Evolutionary conservation across 441 rosid genomes (phyloP).

Genomic region (Pelargonium australe): DNA sequence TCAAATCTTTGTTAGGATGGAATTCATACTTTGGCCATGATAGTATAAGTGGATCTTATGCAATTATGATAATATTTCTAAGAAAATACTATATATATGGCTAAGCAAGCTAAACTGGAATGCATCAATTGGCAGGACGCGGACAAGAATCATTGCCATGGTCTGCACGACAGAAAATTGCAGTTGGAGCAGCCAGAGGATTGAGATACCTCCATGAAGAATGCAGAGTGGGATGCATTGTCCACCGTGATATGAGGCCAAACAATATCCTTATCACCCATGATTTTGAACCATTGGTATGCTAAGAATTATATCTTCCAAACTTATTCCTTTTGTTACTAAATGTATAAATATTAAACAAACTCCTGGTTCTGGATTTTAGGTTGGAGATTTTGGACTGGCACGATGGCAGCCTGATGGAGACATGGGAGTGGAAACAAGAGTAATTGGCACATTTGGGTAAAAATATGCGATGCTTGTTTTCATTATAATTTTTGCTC

Average conservation of each 20-base stretch:
- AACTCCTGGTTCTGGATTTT: constrained; percentile 18
- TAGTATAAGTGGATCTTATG: too few species aligned
- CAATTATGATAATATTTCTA: too few species aligned
- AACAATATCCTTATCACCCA: constrained; percentile 96
- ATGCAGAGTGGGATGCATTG: constrained; percentile 99
- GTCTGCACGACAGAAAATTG: constrained; percentile 92
- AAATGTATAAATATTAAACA: neutral
- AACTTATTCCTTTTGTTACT: too few species aligned
- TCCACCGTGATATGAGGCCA: constrained; percentile 98
- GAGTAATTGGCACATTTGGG: constrained; percentile 99
- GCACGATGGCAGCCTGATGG: constrained; percentile 99
- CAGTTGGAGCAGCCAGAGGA: constrained; percentile 98
- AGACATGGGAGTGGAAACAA: constrained; percentile 82
- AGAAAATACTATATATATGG: neutral
- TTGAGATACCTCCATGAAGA: constrained; percentile 98
- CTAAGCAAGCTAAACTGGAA: neutral
- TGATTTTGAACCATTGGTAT: constrained; percentile 95
- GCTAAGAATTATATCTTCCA: constrained; percentile 10
- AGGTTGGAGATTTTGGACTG: constrained; percentile 99
- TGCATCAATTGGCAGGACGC: constrained; percentile 37
- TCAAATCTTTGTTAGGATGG: too few species aligned
- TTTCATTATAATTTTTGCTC: constrained; percentile 10
- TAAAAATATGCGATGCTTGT: constrained; percentile 21
- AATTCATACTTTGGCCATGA: too few species aligned
- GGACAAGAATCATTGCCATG: constrained; percentile 61